These are phyloP conservation scores for Fusarium sororula DNA, from an alignment of 2,329 filamentous ascomycete genomes.

Conservation along the genomic window DNA sequence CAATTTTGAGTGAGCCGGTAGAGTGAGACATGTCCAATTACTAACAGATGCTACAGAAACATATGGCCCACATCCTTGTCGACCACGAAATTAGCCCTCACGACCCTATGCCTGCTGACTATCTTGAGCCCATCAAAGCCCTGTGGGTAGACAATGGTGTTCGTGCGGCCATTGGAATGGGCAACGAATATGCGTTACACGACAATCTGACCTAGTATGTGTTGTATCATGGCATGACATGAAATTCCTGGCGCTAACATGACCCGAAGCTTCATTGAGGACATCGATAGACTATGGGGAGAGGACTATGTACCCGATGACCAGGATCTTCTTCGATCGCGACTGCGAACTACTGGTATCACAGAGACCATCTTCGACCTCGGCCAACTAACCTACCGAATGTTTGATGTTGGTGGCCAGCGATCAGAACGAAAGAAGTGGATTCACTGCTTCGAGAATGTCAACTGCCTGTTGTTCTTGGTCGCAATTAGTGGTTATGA, in stretches of 20 bases:
- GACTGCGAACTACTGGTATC: conserved; percentile 92
- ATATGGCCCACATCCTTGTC: conserved; percentile 78
- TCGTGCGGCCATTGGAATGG: conserved; percentile 86
- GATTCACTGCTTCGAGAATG: conserved; percentile 96
- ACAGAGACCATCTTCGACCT: conserved; percentile 95
- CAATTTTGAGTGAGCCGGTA: neutral
- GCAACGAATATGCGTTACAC: conserved; percentile 95
- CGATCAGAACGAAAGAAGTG: conserved; percentile 95
- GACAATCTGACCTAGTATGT: conserved; percentile 94
- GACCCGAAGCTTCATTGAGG: conserved; percentile 77
- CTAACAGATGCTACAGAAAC: conserved; percentile 66
- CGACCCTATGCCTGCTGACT: conserved; percentile 81
- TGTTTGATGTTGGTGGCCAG: conserved; percentile 96
- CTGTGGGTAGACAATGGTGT: conserved; percentile 88
- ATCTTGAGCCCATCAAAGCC: conserved; percentile 80
- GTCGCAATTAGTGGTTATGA: conserved; percentile 97
- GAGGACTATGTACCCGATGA: conserved; percentile 88
- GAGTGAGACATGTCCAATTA: conserved; percentile 39
- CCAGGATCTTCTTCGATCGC: conserved; percentile 91
- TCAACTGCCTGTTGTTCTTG: conserved; percentile 90
- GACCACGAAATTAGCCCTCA: conserved; percentile 85
- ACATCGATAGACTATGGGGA: conserved; percentile 78
- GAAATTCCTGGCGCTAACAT: conserved; percentile 25
- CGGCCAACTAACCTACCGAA: conserved; percentile 90
- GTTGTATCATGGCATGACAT: neutral